Evolutionary conservation across 2,329 filamentous ascomycete genomes (phyloP).

Genomic region (Biscogniauxia mediterranea): DNA sequence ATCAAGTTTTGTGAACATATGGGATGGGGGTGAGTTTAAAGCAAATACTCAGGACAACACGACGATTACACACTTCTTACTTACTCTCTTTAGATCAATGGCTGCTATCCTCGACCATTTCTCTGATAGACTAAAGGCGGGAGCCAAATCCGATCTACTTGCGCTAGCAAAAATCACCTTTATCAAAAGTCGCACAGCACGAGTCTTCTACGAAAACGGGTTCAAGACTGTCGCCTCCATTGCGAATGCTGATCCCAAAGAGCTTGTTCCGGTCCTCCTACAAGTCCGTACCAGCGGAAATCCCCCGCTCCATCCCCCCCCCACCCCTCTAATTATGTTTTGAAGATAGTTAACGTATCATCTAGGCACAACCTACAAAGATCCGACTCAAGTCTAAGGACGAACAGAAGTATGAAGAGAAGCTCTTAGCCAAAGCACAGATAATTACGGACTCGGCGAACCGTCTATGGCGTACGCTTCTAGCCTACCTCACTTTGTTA

Average conservation of each 20-base stretch:
- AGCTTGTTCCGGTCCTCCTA: constrained; percentile 69
- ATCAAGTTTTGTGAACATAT: constrained; percentile 77
- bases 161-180: constrained; percentile 70
- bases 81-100: constrained; percentile 52
- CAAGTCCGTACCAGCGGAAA: constrained; percentile 48
- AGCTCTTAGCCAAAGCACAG: constrained; percentile 64
- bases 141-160: constrained; percentile 68
- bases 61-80: constrained; percentile 9
- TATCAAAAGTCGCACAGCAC: constrained; percentile 73
- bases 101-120: constrained; percentile 73
- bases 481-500: constrained; percentile 8
- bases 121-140: constrained; percentile 69
- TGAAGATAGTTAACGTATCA: constrained; percentile 9
- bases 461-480: constrained; percentile 63
- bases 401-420: constrained; percentile 60
- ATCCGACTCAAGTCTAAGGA: constrained; percentile 54
- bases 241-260: constrained; percentile 66
- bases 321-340: neutral
- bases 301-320: neutral
- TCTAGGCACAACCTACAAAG: constrained; percentile 65
- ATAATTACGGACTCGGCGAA: constrained; percentile 68
- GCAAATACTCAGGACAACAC: neutral
- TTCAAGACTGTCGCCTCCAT: constrained; percentile 66
- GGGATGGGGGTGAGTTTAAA: constrained; percentile 60
- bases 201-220: constrained; percentile 74